Evolutionary conservation across 805 yeast genomes (phyloP), one percentile per base, ranked within the genome.

Genomic region (Pichia rugopelliculosa): DNA sequence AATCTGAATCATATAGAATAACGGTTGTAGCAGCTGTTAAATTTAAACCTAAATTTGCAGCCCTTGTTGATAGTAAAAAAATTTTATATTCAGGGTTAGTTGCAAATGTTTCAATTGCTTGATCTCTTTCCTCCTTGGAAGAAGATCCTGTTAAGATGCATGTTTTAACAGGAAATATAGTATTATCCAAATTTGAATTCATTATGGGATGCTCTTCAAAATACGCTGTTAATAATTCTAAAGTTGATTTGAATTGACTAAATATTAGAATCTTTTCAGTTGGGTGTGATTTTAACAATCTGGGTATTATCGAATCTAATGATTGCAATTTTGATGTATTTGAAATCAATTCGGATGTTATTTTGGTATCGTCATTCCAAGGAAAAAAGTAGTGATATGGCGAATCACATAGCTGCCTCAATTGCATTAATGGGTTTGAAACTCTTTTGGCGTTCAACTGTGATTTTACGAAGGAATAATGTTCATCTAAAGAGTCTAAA

Each of bases 1-100:
- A 91, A 60, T 91, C 99, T 48, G 88, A 84, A 59, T 91, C 99
- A 60, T 87, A 89, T 11, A 91, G 58, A 4, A 91, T 77, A 1
- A 93, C 98, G 1, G 95, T 82, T 54, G 93, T 97, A 0, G 98
- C 96, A 0, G 84, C 80, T 0, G 83, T 77, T 47, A 91, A 70
- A 59, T 91, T 91, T 39, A 91, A 79, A 6, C 99, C 99, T 27
- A 91, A 73, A 0, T 98, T 98, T 10, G 97, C 99, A 0, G 98
- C 91, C 52, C 98, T 73, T 0, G 99, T 93, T 13, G 95, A 84
- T 13, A 93, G 70, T 44, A 93, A 64, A 54, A 91, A 91, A 1
- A 89, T 72, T 24, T 69, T 65, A 24, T 59, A 57, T 2, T 59
- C 62, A 24, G 59, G 61, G 22, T 67, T 57, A 44, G 67, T 52